Percentiles rank a stretch among this genome's conserved stretches.
phyloP scores from a whole-genome alignment of 116 monocot genomes.

The Dioscorea cayenensis region DNA sequence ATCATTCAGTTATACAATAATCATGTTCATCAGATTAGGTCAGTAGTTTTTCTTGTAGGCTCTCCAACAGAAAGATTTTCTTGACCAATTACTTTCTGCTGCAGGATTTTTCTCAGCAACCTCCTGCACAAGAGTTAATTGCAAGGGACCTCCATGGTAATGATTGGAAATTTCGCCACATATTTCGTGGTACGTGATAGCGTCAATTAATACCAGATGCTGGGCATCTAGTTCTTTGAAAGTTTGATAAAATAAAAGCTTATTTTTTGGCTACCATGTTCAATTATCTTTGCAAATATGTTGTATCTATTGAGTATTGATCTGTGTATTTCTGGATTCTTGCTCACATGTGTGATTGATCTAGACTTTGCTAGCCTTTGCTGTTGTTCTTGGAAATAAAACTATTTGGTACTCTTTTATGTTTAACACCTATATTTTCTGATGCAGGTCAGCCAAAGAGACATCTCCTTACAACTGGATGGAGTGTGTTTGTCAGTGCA shows the following conservation, averaged over 20 bases:
- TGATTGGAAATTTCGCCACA: slow-evolving; percentile 97
- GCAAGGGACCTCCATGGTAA: slow-evolving; percentile 91
- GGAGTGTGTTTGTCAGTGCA: slow-evolving; percentile 61
- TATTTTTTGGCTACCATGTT: background rate
- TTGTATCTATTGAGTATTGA: too few relatives aligned
- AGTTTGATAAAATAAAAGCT: background rate
- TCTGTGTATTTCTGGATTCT: too few relatives aligned
- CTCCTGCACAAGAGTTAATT: slow-evolving; percentile 86
- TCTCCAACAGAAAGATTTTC: too few relatives aligned
- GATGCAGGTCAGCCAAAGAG: slow-evolving; percentile 59
- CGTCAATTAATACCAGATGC: background rate
- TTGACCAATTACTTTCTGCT: background rate
- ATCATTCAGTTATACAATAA: background rate
- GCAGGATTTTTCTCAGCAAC: slow-evolving; percentile 82
- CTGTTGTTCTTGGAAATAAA: too few relatives aligned
- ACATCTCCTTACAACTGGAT: slow-evolving; percentile 54
- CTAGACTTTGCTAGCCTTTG: too few relatives aligned
- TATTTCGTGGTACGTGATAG: slow-evolving; percentile 64
- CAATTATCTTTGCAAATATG: too few relatives aligned
- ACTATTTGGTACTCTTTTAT: too few relatives aligned
- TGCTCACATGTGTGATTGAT: too few relatives aligned
- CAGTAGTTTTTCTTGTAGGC: background rate
- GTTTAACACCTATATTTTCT: background rate
- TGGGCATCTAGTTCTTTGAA: background rate
- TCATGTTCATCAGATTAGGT: background rate